phyloP scores from a whole-genome alignment of 805 yeast species.

The Candida stauntonica region DNA sequence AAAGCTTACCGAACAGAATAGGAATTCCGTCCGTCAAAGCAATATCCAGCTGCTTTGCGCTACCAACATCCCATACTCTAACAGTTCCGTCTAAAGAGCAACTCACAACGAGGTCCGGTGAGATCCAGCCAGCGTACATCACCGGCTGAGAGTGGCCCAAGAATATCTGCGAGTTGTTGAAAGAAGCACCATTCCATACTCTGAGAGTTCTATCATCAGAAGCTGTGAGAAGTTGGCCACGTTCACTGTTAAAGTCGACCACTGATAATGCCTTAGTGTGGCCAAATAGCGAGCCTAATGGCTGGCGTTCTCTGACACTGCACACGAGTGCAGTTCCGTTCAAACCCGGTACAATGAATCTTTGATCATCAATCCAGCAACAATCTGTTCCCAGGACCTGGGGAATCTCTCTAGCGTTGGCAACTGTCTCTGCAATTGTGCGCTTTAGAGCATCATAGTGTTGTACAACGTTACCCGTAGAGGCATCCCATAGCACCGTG shows the following conservation, averaged over 20 bases:
- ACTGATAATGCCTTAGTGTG: conserved; percentile 56
- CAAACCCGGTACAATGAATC: conserved; percentile 66
- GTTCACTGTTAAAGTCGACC: conserved; percentile 47
- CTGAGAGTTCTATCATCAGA: conserved; percentile 74
- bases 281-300: conserved; percentile 54
- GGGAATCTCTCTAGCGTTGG: conserved; percentile 2
- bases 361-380: conserved; percentile 68
- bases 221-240: conserved; percentile 61
- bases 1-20: conserved; percentile 48
- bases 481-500: conserved; percentile 63
- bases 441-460: conserved; percentile 34
- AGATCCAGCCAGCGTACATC: conserved; percentile 53
- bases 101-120: conserved; percentile 38
- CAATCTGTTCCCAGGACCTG: conserved; percentile 46
- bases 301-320: conserved; percentile 42
- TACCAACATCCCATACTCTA: conserved; percentile 58
- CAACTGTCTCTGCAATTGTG: conserved; percentile 17
- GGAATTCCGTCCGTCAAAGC: conserved; percentile 46
- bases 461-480: conserved; percentile 45
- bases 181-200: conserved; percentile 68
- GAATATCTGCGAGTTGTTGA: conserved; percentile 45
- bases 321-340: conserved; percentile 52
- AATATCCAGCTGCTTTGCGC: conserved; percentile 36
- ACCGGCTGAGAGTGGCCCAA: conserved; percentile 57
- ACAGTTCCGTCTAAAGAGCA: conserved; percentile 70